A percentile compares a stretch with the other conserved stretches of the same genome.
Evolutionary conservation across 306 rosid species (phyloP).

Genomic region (Prunus mume): DNA sequence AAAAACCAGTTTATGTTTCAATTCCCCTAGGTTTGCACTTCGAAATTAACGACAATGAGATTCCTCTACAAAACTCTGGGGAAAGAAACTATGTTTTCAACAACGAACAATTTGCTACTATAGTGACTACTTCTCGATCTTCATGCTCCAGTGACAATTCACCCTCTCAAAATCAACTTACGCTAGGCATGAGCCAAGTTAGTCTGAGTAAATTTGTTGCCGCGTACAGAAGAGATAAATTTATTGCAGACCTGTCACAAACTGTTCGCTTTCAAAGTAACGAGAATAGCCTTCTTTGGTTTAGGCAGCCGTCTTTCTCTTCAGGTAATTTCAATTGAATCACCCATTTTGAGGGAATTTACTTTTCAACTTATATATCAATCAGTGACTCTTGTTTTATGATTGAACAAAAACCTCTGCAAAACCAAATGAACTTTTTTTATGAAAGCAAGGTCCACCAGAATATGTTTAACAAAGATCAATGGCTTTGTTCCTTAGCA

Average conservation of each 20-base stretch:
- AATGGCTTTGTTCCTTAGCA: background rate
- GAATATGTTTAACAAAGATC: background rate
- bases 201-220: background rate
- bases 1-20: slow-evolving; percentile 4
- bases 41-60: background rate
- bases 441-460: background rate
- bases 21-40: background rate
- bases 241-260: background rate
- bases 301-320: background rate
- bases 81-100: background rate
- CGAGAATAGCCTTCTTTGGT: background rate
- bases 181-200: background rate
- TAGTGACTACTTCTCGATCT: background rate
- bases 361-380: no score
- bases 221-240: background rate
- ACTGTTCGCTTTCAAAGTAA: background rate
- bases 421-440: background rate
- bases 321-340: background rate
- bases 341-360: background rate
- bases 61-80: background rate
- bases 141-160: background rate
- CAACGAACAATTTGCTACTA: background rate
- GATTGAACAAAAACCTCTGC: background rate
- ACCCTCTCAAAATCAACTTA: background rate
- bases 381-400: no score